Evolutionary conservation across 2,329 filamentous ascomycete genomes (phyloP), one percentile per base, ranked within the genome.

Genomic region (Aspergillus pseudoglaucus): DNA sequence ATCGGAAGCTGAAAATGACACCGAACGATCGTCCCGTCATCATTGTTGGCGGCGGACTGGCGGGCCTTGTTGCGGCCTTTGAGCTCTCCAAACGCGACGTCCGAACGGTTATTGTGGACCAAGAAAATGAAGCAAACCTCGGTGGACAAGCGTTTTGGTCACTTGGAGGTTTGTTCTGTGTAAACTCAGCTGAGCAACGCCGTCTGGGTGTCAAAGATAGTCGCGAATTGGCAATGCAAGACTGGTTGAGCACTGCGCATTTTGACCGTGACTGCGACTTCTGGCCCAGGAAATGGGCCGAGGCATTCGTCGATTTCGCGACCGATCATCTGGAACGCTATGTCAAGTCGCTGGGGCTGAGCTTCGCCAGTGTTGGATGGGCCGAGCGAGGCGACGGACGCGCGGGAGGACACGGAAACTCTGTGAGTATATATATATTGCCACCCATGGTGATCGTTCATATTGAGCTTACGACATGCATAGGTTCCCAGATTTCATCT

Each of bases 281-380:
- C 57, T 83, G 80, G 80, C 80, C 80, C 37, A 72, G 75, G 7
- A 67, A 71, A 44, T 84, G 81, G 81, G 80, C 81, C n/a, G 74
- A 80, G 59, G 80, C 80, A 0, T 83, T 82, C 63, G 80, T 83
- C 46, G 66, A 82, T 63, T 83, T 84, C 59, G 80, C 81, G 1
- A 64, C 76, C 2, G 76, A 79, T 56, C 77, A 76, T 54, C 75
- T 83, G 72, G 80, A 83, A 65, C 51, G 54, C 20, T 84, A 83
- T 50, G 71, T 83, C 52, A 78, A 77, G 55, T 71, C 64, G 0
- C 66, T 70, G 5, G 81, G 81, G 1, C 55, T 81, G 15, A 69
- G 73, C 0, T 82, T 83, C 52, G 58, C 70, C 43, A 79, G 74
- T 47, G 79, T 83, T 1, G 78, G 77, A 22, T 83, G 81, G 80